Conservation (phyloP, 495 filamentous ascomycete genomes). For the Tuber umbilicatum region DNA sequence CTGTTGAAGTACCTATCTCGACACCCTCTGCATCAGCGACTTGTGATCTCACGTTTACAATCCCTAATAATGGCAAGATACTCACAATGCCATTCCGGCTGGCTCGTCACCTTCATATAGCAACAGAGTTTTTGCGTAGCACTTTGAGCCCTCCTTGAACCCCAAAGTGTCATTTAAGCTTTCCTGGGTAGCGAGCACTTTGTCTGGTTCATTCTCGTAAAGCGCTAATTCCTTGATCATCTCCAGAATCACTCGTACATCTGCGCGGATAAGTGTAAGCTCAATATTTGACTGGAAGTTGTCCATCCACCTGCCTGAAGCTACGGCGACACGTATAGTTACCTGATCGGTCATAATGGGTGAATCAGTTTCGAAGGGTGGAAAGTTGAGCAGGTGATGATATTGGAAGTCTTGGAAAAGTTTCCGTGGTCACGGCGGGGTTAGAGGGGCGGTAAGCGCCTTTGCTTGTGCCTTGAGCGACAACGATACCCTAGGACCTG, state of each 20-base stretch:
- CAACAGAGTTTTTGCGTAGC: constrained; percentile 46
- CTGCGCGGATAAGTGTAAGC: constrained; percentile 44
- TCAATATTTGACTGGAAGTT: not conserved
- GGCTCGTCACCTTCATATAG: constrained; percentile 43
- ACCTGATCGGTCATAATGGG: not conserved
- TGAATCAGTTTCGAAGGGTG: not conserved
- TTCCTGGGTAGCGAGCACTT: constrained; percentile 70
- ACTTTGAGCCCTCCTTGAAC: constrained; percentile 49
- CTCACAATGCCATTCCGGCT: constrained; percentile 56
- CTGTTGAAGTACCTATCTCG: constrained; percentile 58
- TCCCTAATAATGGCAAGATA: constrained; percentile 49
- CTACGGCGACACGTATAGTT: not conserved
- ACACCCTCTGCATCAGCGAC: constrained; percentile 51
- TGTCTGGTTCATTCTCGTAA: constrained; percentile 70
- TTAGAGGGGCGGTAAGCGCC: not conserved
- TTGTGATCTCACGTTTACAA: not conserved
- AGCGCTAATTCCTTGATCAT: constrained; percentile 82
- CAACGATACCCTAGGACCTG: not conserved
- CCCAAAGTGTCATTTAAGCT: constrained; percentile 71
- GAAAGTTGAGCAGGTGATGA: not conserved
- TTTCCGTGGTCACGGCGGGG: not conserved
- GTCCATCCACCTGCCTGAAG: not conserved
- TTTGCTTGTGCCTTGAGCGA: not conserved
- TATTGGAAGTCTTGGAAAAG: not conserved
- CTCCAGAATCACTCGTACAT: constrained; percentile 71